Evolutionary conservation across 352 stramenopile genomes (phyloP), one percentile per base, ranked within the genome.

Genomic region (Phytophthora tubulina): DNA sequence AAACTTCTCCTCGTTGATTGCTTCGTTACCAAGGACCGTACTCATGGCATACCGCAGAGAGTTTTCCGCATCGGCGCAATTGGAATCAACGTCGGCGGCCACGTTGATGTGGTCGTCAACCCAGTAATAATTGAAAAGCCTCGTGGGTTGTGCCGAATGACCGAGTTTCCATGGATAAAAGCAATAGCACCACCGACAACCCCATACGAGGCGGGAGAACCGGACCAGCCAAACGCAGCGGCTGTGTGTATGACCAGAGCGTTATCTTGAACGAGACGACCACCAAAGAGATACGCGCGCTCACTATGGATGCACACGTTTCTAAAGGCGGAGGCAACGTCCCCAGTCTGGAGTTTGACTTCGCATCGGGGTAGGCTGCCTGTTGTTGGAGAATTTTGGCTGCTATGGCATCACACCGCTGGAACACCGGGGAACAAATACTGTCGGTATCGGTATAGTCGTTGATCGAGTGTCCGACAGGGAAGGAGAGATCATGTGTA

Each of bases 271-370:
- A 41, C 46, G 17, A 70, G 52, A 14, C 8, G 7, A 3, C 38
- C 70, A 14, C 36, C 55, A 13, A 76, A 65, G 2, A 70, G 27
- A 31, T 62, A 32, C 2, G 53, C 63, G 0, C 14, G 32, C 2
- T 48, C 6, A 17, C 52, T 66, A 50, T 73, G 59, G 1, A 54
- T 49, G 32, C 39, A 35, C 10, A 48, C 4, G n/a, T 73, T 67
- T 1, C 70, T 44, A 13, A 73, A 73, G 6, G 63, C 63, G 4
- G 41, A 27, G 0, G 44, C 13, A 1, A 77, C 63, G 31, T 70
- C 49, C 0, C 69, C 69, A 6, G 33, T 17, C 2, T 41, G 15
- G 15, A 73, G 9, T 3, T 63, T 35, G 7, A 56, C 30, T n/a
- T 50, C 44, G 44, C 6, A 0, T 33, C 45, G 15, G 63, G 21